Evolutionary conservation across 805 yeast genomes (phyloP).

Genomic region (Wickerhamomyces sydowiorum): DNA sequence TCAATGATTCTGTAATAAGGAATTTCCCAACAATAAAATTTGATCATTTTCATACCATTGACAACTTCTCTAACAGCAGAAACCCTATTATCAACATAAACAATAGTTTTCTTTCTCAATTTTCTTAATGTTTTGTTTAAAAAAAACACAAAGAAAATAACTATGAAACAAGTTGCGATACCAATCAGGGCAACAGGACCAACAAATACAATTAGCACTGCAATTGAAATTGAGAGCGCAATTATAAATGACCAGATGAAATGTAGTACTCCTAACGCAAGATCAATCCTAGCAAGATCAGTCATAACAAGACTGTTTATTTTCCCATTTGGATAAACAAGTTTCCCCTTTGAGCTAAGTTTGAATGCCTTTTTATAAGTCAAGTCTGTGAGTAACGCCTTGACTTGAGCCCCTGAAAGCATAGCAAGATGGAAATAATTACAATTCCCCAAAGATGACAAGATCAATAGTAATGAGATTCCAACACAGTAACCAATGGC

Average conservation of each 20-base stretch:
- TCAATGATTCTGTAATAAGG: constrained; percentile 51
- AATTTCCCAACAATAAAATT: constrained; percentile 64
- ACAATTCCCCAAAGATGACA: constrained; percentile 45
- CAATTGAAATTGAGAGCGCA: constrained; percentile 58
- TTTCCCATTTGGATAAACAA: constrained; percentile 64
- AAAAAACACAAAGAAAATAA: constrained; percentile 34
- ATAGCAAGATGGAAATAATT: constrained; percentile 59
- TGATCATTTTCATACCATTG: constrained; percentile 55
- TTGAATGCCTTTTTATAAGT: constrained; percentile 65
- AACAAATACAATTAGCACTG: constrained; percentile 56
- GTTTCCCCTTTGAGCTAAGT: constrained; percentile 61
- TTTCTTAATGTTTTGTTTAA: constrained; percentile 47
- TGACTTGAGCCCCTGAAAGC: constrained; percentile 65
- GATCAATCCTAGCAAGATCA: constrained; percentile 56
- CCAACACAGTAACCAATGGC: constrained; percentile 82
- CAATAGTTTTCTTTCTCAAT: constrained; percentile 36
- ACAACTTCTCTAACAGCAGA: constrained; percentile 56
- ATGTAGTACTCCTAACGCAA: constrained; percentile 54
- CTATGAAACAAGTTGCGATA: constrained; percentile 44
- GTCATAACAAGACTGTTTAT: constrained; percentile 75
- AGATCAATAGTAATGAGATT: constrained; percentile 48
- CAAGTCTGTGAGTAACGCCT: constrained; percentile 60
- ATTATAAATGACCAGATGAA: constrained; percentile 51
- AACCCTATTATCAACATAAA: constrained; percentile 51
- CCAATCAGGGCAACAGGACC: constrained; percentile 77